Evolutionary conservation across 495 filamentous ascomycete species (phyloP), one percentile per base, ranked within the genome.

Genomic region (Cudoniella acicularis): DNA sequence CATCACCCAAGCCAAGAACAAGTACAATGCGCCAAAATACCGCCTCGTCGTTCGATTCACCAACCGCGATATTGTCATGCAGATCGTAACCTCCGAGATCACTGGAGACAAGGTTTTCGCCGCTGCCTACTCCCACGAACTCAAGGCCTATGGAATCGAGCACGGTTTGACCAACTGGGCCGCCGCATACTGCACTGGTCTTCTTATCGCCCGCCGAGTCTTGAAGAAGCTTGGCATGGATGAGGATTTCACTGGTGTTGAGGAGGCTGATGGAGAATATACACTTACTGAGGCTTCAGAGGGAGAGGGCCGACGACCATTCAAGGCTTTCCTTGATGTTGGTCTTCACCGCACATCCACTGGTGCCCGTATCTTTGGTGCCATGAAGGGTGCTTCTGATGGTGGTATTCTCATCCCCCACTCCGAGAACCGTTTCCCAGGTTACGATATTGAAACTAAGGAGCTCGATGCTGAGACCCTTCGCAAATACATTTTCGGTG

Each of bases 1-100:
- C 78, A 95, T 96, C 86, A 92, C 91, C 79, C 94, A 99, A 84
- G 94, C 94, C 78, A 99, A 98, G 91, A 98, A 98, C 90, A 98
- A 98, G 86, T 98, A 97, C 89, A 94, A 92, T 77, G 88, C 93
- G 49, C 93, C 94, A 75, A 99, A 99, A 84, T 97, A 99, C 87
- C 89, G 94, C 73, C 89, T 99, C 72, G 94, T 99, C 58, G 93
- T 99, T 73, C 93, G 94, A 76, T 99, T 99, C 90, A 97, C 95
- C 85, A 98, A 98, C 86, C 89, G 90, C 74, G 94, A 98, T 81
- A 95, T 99, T 83, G 86, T 99, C 80, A 85, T 84, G 77, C 94
- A 99, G 80, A 94, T 99, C 77, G 83, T 98, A 77, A 89, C 83
- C 75, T 95, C 95, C 49, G 94, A 99, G 82, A 89, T 99, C 81